Evolutionary conservation across 495 filamentous ascomycete species (phyloP).

Genomic region (Lichenothelia convexa): DNA sequence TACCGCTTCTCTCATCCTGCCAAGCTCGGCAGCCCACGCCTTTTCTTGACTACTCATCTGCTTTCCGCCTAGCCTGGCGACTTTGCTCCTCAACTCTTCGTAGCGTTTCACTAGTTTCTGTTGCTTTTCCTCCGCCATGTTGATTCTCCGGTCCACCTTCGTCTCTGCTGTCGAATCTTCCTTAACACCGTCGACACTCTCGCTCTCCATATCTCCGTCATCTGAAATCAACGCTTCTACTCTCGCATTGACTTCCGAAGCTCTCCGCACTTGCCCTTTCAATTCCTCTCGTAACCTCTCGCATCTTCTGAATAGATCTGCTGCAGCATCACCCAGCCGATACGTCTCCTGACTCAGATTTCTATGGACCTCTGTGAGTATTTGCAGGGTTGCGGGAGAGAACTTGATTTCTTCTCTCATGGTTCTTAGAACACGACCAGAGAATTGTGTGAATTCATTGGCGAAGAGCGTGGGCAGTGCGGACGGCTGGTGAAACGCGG

Average conservation of each 20-base stretch:
- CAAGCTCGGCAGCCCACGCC: constrained; percentile 16
- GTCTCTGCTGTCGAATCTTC: too few species aligned
- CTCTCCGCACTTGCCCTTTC: constrained; percentile 46
- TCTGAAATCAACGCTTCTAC: constrained; percentile 49
- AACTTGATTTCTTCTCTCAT: constrained; percentile 57
- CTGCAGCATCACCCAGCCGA: constrained; percentile 49
- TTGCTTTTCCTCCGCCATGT: constrained; percentile 30
- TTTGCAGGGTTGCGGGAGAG: constrained; percentile 52
- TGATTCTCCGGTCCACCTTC: constrained; percentile 21
- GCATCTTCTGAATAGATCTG: constrained; percentile 66
- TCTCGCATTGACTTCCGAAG: constrained; percentile 44
- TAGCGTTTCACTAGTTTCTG: constrained; percentile 38
- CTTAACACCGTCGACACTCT: constrained; percentile 24
- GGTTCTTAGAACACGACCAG: constrained; percentile 38
- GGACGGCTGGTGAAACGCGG: constrained; percentile 39
- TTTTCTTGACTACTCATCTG: constrained; percentile 37
- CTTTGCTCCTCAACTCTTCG: constrained; percentile 43
- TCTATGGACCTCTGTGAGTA: constrained; percentile 61
- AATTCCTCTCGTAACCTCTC: constrained; percentile 56
- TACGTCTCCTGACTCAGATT: constrained; percentile 57
- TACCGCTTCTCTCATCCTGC: constrained; percentile 27
- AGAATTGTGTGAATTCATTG: constrained; percentile 37
- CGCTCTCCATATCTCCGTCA: constrained; percentile 21
- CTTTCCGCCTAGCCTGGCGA: constrained; percentile 37
- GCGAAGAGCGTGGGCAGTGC: constrained; percentile 42